These are phyloP conservation scores for Ettlia oleoabundans DNA, from an alignment of 139 green algal species.

Conservation along the genomic window DNA sequence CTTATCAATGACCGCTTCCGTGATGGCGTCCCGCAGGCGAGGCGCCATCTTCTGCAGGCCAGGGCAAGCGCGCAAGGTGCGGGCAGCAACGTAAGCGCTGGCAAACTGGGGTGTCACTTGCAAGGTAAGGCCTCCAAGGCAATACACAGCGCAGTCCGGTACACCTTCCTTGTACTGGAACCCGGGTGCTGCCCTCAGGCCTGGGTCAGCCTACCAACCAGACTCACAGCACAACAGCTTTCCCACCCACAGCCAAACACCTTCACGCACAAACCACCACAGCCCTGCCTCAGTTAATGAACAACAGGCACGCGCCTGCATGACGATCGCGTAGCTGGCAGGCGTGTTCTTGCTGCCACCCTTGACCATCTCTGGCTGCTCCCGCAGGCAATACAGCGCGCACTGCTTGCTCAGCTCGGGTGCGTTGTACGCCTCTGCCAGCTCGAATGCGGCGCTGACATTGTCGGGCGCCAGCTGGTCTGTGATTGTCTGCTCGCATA, in stretches of 20 bases:
- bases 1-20: slow-evolving; percentile 15
- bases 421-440: slow-evolving; percentile 87
- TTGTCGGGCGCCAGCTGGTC: slow-evolving; percentile 79
- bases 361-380: slow-evolving; percentile 72
- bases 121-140: too few relatives aligned
- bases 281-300: too few relatives aligned
- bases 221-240: too few relatives aligned
- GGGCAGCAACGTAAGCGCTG: too few relatives aligned
- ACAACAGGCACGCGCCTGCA: too few relatives aligned
- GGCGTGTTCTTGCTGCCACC: slow-evolving; percentile 4
- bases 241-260: background rate
- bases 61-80: background rate
- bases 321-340: background rate
- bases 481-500: slow-evolving; percentile 89
- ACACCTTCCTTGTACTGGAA: too few relatives aligned
- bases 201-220: too few relatives aligned
- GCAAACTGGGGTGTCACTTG: too few relatives aligned
- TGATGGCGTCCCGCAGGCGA: slow-evolving; percentile 13
- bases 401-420: slow-evolving; percentile 81
- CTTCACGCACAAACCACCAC: too few relatives aligned
- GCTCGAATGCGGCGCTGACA: slow-evolving; percentile 77
- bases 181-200: too few relatives aligned
- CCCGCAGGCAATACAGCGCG: slow-evolving; percentile 89
- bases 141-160: too few relatives aligned
- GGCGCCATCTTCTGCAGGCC: slow-evolving; percentile 21